Evolutionary conservation across 2,329 filamentous ascomycete species (phyloP), one percentile per base, ranked within the genome.

Genomic region (Metarhizium album): DNA sequence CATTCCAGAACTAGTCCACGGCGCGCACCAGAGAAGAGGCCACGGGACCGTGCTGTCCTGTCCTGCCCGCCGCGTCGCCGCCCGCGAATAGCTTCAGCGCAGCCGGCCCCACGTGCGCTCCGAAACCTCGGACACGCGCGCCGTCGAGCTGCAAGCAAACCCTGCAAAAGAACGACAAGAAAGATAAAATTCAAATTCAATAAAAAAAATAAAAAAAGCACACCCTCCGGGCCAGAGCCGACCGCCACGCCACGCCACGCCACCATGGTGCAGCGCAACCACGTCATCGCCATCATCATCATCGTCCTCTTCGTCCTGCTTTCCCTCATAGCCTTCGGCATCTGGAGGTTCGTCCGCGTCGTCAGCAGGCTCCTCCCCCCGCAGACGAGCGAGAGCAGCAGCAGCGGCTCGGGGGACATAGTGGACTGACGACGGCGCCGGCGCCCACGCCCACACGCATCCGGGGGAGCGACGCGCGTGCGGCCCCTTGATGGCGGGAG

Each of bases 241-340:
- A n/a, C n/a, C n/a, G n/a, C 35, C 16, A 14, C 35, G 14, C 35
- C 35, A 38, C 35, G 16, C 11, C 35, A 31, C 5, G 29, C 65
- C 63, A 71, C 57, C 58, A 82, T 78, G 75, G 70, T 75, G 59
- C 78, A 84, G 65, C 69, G 76, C 70, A 84, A 84, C 75, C 75
- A 84, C 67, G 77, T 79, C 60, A 84, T 84, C 65, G 81, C 81
- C 59, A 73, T 84, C 65, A 84, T 84, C 63, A 77, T 84, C 67
- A 83, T 84, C 65, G 65, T 84, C 51, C 74, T 84, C 58, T 84
- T 84, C 69, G 64, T 80, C 61, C 67, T 84, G 46, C 74, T 84
- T 46, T 78, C 79, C 49, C 68, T 70, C 53, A 78, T 84, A 50
- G 74, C 77, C 7, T 83, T 83, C 59, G 81, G 78, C 54, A 84